These are phyloP conservation scores for Ustilaginoidea virens DNA, from an alignment of 2,329 filamentous ascomycete species.

Conservation along the genomic window DNA sequence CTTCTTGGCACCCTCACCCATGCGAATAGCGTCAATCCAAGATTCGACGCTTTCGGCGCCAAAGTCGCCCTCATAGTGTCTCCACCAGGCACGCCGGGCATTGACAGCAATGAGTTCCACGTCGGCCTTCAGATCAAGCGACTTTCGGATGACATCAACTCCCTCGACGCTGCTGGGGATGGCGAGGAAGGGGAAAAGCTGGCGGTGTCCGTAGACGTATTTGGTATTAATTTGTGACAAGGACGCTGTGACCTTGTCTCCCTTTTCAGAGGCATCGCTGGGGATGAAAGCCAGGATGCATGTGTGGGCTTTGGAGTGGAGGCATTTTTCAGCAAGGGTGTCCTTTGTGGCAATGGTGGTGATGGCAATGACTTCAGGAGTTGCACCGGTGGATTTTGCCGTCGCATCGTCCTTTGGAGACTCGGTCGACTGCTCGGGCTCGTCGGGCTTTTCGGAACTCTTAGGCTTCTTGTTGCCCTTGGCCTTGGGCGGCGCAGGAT, in stretches of 20 bases:
- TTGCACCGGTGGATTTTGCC: constrained; percentile 12
- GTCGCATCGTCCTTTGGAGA: constrained; percentile 20
- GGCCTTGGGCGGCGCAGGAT: constrained; percentile 34
- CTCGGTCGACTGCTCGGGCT: constrained; percentile 16
- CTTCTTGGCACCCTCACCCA: constrained; percentile 73
- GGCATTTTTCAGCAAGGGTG: constrained; percentile 54
- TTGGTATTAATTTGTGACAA: constrained; percentile 65
- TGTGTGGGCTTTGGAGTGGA: constrained; percentile 60
- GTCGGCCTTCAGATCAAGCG: constrained; percentile 42
- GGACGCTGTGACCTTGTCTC: constrained; percentile 42
- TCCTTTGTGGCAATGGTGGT: constrained; percentile 46
- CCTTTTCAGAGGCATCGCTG: constrained; percentile 29
- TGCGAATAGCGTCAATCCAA: constrained; percentile 83
- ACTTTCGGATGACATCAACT: constrained; percentile 25
- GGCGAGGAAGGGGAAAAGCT: constrained; percentile 72
- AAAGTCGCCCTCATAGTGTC: constrained; percentile 50
- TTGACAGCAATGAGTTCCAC: constrained; percentile 73
- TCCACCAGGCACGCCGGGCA: constrained; percentile 75
- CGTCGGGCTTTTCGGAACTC: constrained; percentile 9
- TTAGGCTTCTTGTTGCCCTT: constrained; percentile 14
- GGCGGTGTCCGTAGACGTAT: constrained; percentile 47
- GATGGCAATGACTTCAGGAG: constrained; percentile 40
- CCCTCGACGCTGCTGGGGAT: constrained; percentile 38
- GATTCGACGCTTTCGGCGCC: constrained; percentile 50
- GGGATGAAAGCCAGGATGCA: constrained; percentile 69